phyloP scores from a whole-genome alignment of 139 green algal species.

The Parachlorella kessleri region DNA sequence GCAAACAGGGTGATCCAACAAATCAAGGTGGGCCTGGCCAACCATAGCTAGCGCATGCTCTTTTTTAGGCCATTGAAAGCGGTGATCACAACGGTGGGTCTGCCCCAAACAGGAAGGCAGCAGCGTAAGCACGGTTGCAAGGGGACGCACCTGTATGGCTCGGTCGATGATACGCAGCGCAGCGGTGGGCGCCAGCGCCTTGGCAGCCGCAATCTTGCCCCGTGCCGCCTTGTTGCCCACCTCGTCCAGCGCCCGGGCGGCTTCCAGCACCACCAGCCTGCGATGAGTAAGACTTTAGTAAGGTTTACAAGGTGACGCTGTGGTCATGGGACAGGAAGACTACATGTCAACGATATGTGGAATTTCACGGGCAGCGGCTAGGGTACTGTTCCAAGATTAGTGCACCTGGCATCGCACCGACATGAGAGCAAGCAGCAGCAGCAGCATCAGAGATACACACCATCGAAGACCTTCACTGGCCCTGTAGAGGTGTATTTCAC shows the following conservation, averaged over 20 bases:
- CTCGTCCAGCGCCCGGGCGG: conserved; percentile 78
- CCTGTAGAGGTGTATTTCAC: neutral
- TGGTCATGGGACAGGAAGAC: too few species aligned
- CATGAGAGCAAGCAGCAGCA: neutral
- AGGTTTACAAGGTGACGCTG: too few species aligned
- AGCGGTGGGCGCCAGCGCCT: conserved; percentile 83
- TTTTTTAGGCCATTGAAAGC: too few species aligned
- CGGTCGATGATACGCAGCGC: conserved; percentile 81
- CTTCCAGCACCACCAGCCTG: conserved; percentile 81
- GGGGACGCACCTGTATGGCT: conserved; percentile 77
- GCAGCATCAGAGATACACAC: neutral
- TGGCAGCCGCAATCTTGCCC: conserved; percentile 86
- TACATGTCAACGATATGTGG: too few species aligned
- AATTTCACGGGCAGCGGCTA: too few species aligned
- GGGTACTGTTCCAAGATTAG: too few species aligned
- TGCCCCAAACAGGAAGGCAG: neutral
- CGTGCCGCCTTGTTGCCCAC: conserved; percentile 84
- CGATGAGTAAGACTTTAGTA: too few species aligned
- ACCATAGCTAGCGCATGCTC: neutral
- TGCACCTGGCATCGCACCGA: too few species aligned
- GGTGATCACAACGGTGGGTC: too few species aligned
- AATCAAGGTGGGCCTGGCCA: neutral
- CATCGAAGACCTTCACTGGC: neutral
- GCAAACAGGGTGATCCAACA: too few species aligned
- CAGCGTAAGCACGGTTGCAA: neutral